Percentiles rank a stretch among this genome's conserved stretches.
Conservation (phyloP, 108 stramenopile species). For the Aurantiochytrium sp. region DNA sequence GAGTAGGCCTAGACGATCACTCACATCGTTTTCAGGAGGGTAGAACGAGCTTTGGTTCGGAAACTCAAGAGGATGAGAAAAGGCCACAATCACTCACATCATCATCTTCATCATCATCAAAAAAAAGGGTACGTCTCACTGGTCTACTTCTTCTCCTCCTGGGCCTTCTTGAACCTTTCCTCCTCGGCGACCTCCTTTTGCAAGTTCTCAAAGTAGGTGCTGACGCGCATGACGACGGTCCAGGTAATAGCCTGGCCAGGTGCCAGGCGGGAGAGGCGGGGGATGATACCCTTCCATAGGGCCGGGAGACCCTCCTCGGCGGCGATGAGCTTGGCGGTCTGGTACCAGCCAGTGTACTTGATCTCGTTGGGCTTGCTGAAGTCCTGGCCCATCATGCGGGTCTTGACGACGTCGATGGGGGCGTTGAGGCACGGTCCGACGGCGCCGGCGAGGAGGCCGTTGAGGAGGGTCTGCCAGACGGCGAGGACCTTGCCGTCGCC, state of each 20-base stretch:
- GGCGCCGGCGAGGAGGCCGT: conserved; percentile 86
- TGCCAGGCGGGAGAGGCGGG: conserved; percentile 85
- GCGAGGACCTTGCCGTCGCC: conserved; percentile 54
- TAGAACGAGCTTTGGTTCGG: too few relatives aligned
- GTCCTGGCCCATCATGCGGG: conserved; percentile 85
- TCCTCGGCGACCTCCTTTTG: conserved; percentile 4
- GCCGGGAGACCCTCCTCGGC: conserved; percentile 84
- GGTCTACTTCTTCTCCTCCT: neutral
- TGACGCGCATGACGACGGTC: conserved; percentile 35
- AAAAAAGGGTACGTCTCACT: too few relatives aligned
- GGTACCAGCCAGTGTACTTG: conserved; percentile 74
- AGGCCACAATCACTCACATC: too few relatives aligned
- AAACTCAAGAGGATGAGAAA: too few relatives aligned
- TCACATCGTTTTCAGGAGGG: too few relatives aligned
- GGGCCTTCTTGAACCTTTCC: neutral
- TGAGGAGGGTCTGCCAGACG: conserved; percentile 77
- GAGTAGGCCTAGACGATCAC: too few relatives aligned
- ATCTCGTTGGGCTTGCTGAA: conserved; percentile 49
- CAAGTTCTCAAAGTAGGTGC: conserved; percentile 27
- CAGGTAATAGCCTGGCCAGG: conserved; percentile 96
- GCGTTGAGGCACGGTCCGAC: conserved; percentile 90
- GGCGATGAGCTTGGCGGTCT: conserved; percentile 73
- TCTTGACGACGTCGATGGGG: conserved; percentile 92
- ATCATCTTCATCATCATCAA: too few relatives aligned
- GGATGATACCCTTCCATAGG: conserved; percentile 93